These are phyloP conservation scores for Multifurca ochricompacta DNA, from an alignment of 768 basidiomycete species.

Conservation along the genomic window DNA sequence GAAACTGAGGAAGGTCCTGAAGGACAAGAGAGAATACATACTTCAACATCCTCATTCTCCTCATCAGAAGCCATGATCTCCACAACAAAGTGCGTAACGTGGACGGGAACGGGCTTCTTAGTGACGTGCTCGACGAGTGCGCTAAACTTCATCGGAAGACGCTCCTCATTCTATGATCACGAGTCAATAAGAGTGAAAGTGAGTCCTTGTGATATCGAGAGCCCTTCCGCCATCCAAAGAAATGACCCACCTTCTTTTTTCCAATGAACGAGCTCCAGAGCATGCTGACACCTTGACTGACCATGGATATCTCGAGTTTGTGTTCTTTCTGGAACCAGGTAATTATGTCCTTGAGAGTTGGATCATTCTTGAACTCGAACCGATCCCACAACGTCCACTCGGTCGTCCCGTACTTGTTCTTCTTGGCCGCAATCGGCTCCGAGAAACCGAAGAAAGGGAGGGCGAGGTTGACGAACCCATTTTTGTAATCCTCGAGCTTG, in stretches of 20 bases:
- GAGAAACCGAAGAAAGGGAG: conserved; percentile 99
- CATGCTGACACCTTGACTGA: conserved; percentile 96
- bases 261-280: conserved; percentile 92
- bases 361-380: conserved; percentile 85
- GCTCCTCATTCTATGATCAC: conserved; percentile 63
- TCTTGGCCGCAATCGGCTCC: conserved; percentile 85
- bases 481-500: conserved; percentile 93
- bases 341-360: conserved; percentile 79
- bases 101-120: conserved; percentile 85
- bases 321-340: conserved; percentile 79
- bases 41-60: conserved; percentile 92
- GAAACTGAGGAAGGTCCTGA: conserved; percentile 3
- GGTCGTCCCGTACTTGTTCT: conserved; percentile 77
- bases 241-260: conserved; percentile 74
- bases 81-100: conserved; percentile 77
- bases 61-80: conserved; percentile 95
- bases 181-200: background rate
- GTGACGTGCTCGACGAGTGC: conserved; percentile 88
- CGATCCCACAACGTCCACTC: conserved; percentile 99
- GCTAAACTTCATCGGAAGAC: conserved; percentile 83
- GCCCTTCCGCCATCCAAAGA: background rate
- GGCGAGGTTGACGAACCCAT: conserved; percentile 96
- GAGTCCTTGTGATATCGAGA: background rate
- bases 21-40: conserved; percentile 27
- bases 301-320: conserved; percentile 87